A percentile compares a stretch with the other conserved stretches of the same genome.
These are phyloP conservation scores for Marchantia paleacea DNA, from an alignment of 225 moss, liverwort and hornwort species.

Conservation along the genomic window DNA sequence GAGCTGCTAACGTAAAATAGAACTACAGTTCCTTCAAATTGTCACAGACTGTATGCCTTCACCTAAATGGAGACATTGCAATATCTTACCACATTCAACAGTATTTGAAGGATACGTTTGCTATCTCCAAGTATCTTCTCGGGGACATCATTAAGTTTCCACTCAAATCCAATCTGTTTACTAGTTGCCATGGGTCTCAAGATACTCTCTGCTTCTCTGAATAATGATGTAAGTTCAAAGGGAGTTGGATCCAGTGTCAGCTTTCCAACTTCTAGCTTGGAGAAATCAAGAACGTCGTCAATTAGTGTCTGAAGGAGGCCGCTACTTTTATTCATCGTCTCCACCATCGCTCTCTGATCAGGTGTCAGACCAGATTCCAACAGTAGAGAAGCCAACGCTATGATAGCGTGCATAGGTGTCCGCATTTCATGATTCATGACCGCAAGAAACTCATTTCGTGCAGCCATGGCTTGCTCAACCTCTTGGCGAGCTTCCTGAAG, in stretches of 20 bases:
- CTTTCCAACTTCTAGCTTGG: constrained; percentile 89
- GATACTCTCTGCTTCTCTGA: constrained; percentile 45
- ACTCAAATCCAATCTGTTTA: constrained; percentile 37
- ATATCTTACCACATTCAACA: constrained; percentile 41
- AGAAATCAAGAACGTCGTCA: constrained; percentile 85
- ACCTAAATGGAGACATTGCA: neutral
- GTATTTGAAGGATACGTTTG: constrained; percentile 48
- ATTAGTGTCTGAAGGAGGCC: constrained; percentile 81
- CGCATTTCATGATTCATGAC: constrained; percentile 98
- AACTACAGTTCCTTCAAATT: neutral
- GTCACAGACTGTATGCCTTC: neutral
- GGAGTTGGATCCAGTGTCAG: constrained; percentile 54
- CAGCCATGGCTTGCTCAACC: constrained; percentile 64
- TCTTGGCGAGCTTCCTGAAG: constrained; percentile 40
- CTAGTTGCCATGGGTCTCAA: constrained; percentile 41
- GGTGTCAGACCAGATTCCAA: constrained; percentile 27
- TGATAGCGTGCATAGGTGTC: constrained; percentile 82
- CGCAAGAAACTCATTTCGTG: constrained; percentile 79
- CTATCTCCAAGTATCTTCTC: constrained; percentile 35
- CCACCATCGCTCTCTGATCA: constrained; percentile 69
- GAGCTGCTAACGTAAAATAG: neutral
- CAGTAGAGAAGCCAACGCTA: constrained; percentile 38
- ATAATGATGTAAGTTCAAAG: constrained; percentile 34
- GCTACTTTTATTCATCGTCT: constrained; percentile 80
- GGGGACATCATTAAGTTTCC: constrained; percentile 29